Evolutionary conservation across 73 alveolate species (phyloP), one percentile per base, ranked within the genome.

Genomic region (Tetrahymena thermophila): DNA sequence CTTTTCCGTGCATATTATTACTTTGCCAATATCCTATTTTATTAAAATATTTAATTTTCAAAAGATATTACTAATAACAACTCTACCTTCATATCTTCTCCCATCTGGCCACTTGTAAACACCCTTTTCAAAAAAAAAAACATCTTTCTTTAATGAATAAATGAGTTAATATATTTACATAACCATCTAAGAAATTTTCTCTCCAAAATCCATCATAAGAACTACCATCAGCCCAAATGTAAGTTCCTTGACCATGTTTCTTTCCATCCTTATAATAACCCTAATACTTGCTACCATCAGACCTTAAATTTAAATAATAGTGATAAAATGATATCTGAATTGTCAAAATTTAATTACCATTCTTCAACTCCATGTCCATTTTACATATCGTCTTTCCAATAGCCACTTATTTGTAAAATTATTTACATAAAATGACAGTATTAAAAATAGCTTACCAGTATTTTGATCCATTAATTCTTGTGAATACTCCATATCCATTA

Each of bases 191-290:
- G 85, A 96, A 96, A 94, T 96, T 96, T 50, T 94, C 71, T 35
- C 94, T 89, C 96, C 97, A 98, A 85, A 96, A 97, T 38, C 99
- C 99, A 94, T 96, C 96, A 94, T 94, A 95, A 15, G 93, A 57
- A 85, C 98, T 97, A 17, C 99, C 98, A 56, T 97, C 98, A 56
- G 97, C 94, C 98, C 98, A 98, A 93, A 85, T 94, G 57, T 97
- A 95, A 17, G 94, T 94, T 13, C 99, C 99, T 83, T 94, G 58
- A 0, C 99, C 99, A 56, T 96, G 96, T 93, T 95, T 94, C 16
- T 96, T 95, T 93, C 94, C 97, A 19, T 96, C 95, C 38, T 37
- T 10, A 83, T 96, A 96, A n/a, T 44, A 25, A 7, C 98, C 98
- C 31, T 96, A 96, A 84, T 96, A 96, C 25, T 94, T 93, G 25